A percentile compares a stretch with the other conserved stretches of the same genome.
phyloP scores from a whole-genome alignment of 306 rosid genomes.

The Vigna angularis region DNA sequence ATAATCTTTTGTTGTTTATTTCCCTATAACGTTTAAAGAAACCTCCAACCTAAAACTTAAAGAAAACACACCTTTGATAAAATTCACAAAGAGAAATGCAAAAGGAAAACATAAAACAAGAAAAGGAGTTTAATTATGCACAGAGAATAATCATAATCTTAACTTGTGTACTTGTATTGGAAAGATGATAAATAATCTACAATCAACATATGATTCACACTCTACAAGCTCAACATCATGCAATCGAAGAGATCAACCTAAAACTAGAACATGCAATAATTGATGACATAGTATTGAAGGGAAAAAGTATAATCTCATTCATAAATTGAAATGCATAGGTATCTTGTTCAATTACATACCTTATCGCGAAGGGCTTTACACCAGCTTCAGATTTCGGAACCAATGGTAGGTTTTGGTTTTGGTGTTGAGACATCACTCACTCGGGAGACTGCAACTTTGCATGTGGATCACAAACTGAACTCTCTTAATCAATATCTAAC shows the following conservation, averaged over 20 bases:
- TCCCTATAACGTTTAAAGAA: not conserved
- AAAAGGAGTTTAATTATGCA: not conserved
- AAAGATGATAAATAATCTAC: slow-evolving; percentile 2
- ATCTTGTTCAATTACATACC: slow-evolving; percentile 43
- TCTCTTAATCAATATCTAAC: slow-evolving; percentile 6
- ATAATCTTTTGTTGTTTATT: not conserved
- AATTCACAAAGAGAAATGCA: slow-evolving; percentile 4
- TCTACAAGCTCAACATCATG: not conserved
- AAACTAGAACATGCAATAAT: slow-evolving; percentile 50
- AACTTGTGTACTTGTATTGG: not conserved
- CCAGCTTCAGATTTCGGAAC: slow-evolving; percentile 50
- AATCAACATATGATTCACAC: slow-evolving; percentile 11
- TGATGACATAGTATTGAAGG: slow-evolving; percentile 12
- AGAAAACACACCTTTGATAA: not conserved
- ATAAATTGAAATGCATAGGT: not conserved
- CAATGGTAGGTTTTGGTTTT: slow-evolving; percentile 53
- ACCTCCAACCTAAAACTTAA: too few species aligned
- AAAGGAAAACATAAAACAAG: not conserved
- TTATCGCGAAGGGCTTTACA: slow-evolving; percentile 58
- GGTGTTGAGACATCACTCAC: slow-evolving; percentile 51
- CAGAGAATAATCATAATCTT: slow-evolving; percentile 26
- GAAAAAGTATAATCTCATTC: not conserved
- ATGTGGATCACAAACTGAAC: slow-evolving; percentile 7
- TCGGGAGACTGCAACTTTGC: slow-evolving; percentile 32
- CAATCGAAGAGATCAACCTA: slow-evolving; percentile 26